phyloP scores from a whole-genome alignment of 805 yeast genomes.

The Lipomyces oligophaga region DNA sequence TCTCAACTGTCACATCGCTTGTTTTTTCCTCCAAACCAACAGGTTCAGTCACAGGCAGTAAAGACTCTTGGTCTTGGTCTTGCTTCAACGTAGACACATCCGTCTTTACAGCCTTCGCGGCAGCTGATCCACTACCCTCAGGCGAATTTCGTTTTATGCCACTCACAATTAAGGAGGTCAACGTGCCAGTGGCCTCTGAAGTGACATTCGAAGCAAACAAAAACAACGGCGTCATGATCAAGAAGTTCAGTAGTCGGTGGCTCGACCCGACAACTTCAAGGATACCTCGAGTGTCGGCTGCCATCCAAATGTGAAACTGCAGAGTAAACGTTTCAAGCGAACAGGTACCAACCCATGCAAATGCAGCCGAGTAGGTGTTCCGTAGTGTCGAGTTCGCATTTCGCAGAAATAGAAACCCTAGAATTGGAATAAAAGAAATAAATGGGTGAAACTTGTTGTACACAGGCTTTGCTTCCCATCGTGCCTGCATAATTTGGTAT shows the following conservation, averaged over 20 bases:
- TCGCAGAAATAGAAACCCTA: constrained; percentile 27
- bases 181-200: constrained; percentile 24
- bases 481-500: constrained; percentile 7
- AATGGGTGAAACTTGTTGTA: constrained; percentile 27
- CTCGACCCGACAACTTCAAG: constrained; percentile 15
- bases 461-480: constrained; percentile 20
- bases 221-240: constrained; percentile 25
- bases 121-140: constrained; percentile 1
- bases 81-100: neutral
- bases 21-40: neutral
- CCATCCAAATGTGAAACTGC: constrained; percentile 33
- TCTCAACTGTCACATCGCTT: constrained; percentile 1
- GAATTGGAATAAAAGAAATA: constrained; percentile 25
- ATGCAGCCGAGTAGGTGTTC: constrained; percentile 28
- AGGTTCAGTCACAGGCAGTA: neutral
- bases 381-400: constrained; percentile 25
- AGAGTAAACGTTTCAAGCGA: constrained; percentile 32
- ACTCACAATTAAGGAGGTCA: constrained; percentile 20
- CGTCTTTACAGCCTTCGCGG: neutral
- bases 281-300: constrained; percentile 31
- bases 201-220: constrained; percentile 21
- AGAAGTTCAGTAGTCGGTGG: constrained; percentile 9
- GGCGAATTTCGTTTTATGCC: constrained; percentile 9
- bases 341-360: constrained; percentile 31
- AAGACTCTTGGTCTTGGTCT: neutral